phyloP scores from a whole-genome alignment of 495 filamentous ascomycete species.

The Letharia columbiana region DNA sequence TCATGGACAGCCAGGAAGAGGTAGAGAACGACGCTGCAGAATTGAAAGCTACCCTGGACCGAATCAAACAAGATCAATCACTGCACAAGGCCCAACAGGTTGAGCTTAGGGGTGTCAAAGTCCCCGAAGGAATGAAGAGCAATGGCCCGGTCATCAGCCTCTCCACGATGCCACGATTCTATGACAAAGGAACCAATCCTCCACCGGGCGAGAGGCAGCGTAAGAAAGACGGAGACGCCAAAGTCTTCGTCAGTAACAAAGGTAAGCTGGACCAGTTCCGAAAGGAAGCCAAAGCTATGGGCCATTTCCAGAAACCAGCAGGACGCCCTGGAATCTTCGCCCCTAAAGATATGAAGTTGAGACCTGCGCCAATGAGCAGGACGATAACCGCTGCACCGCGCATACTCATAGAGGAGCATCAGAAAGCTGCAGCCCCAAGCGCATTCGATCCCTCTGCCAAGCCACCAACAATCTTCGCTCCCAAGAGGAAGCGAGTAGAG shows the following conservation, averaged over 20 bases:
- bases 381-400: constrained; percentile 35
- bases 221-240: constrained; percentile 1
- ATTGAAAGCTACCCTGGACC: constrained; percentile 42
- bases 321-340: constrained; percentile 11
- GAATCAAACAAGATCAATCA: constrained; percentile 41
- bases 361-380: constrained; percentile 37
- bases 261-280: constrained; percentile 27
- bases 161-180: constrained; percentile 23
- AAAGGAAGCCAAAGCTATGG: constrained; percentile 30
- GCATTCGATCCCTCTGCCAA: constrained; percentile 18
- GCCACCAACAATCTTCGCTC: constrained; percentile 11
- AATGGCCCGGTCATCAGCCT: constrained; percentile 27
- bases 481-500: constrained; percentile 18
- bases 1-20: constrained; percentile 36
- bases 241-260: not conserved
- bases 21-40: constrained; percentile 38
- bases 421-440: constrained; percentile 24
- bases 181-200: constrained; percentile 1
- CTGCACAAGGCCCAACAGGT: constrained; percentile 36
- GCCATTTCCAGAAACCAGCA: constrained; percentile 32
- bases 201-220: not conserved
- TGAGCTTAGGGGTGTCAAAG: constrained; percentile 18
- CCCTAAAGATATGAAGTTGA: constrained; percentile 10
- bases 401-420: constrained; percentile 38
- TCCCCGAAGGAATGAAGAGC: constrained; percentile 29